Percentiles rank a stretch among this genome's conserved stretches.
These are phyloP conservation scores for Cercospora sojina DNA, from an alignment of 2,329 filamentous ascomycete genomes.

Conservation along the genomic window DNA sequence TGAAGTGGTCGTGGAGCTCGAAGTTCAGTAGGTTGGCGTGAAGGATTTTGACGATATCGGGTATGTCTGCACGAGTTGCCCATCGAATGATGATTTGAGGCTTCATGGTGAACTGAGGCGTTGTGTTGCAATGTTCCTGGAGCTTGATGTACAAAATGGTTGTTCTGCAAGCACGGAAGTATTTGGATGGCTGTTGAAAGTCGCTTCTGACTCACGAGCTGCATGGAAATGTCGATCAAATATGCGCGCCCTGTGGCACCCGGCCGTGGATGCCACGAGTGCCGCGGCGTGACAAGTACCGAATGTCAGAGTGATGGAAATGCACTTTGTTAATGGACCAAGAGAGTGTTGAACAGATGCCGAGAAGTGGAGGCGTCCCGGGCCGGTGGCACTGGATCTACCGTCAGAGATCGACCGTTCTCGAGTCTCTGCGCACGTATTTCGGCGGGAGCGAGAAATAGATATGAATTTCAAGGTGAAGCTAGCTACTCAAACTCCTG, in stretches of 20 bases:
- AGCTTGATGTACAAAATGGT: not conserved
- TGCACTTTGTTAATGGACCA: not conserved
- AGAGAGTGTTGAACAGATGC: not conserved
- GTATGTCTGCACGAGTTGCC: slow-evolving; percentile 24
- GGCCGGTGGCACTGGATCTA: not conserved
- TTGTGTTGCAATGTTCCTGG: not conserved
- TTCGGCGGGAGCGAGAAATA: not conserved
- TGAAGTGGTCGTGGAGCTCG: slow-evolving; percentile 26
- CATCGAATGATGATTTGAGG: slow-evolving; percentile 20
- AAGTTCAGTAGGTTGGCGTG: slow-evolving; percentile 16
- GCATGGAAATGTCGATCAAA: not conserved
- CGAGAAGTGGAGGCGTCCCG: not conserved
- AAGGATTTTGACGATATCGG: slow-evolving; percentile 17
- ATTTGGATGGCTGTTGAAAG: not conserved
- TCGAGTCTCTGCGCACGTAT: not conserved
- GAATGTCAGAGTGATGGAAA: not conserved
- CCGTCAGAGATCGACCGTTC: not conserved
- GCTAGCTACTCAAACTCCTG: not conserved
- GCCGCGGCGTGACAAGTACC: not conserved
- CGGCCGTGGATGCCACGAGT: not conserved
- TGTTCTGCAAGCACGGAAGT: not conserved
- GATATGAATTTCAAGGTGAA: not conserved
- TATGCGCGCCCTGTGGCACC: not conserved
- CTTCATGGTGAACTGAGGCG: not conserved
- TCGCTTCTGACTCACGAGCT: not conserved